A percentile compares a stretch with the other conserved stretches of the same genome.
Conservation (phyloP, 2,329 filamentous ascomycete species). For the Aureobasidium sp. region DNA sequence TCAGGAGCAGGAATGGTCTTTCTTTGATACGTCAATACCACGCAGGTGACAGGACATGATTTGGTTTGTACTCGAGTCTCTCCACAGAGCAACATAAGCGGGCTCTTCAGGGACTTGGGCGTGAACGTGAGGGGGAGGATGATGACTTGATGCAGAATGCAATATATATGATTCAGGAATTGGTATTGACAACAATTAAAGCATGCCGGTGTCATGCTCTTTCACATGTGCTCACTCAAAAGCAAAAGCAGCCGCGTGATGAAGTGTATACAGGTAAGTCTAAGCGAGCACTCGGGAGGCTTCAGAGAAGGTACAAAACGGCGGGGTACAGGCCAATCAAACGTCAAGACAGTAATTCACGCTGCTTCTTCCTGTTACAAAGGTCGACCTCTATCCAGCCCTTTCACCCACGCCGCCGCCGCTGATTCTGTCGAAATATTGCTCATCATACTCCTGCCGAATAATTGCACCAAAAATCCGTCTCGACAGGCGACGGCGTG, state of each 20-base stretch:
- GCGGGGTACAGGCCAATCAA: constrained; percentile 8
- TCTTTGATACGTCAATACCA: constrained; percentile 19
- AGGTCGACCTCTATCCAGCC: neutral
- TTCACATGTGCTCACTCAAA: neutral
- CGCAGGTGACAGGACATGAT: neutral
- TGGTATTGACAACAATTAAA: neutral
- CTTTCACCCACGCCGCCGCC: neutral
- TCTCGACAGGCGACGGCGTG: constrained; percentile 10
- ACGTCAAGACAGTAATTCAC: neutral
- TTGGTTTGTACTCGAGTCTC: neutral
- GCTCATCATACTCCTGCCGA: neutral
- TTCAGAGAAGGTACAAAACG: neutral
- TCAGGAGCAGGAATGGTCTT: constrained; percentile 31
- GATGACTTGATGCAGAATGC: neutral
- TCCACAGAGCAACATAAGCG: constrained; percentile 16
- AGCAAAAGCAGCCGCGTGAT: neutral
- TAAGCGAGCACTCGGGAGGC: neutral
- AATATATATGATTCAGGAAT: constrained; percentile 1
- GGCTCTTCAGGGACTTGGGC: neutral
- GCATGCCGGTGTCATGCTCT: neutral
- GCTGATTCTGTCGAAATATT: neutral
- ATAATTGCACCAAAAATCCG: neutral
- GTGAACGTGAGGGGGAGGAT: neutral
- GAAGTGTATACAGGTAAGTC: neutral
- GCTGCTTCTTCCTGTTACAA: constrained; percentile 1